Conservation (phyloP, 371 early-diverging fungal species). For the Paramicrosporidium saccamoebae region DNA sequence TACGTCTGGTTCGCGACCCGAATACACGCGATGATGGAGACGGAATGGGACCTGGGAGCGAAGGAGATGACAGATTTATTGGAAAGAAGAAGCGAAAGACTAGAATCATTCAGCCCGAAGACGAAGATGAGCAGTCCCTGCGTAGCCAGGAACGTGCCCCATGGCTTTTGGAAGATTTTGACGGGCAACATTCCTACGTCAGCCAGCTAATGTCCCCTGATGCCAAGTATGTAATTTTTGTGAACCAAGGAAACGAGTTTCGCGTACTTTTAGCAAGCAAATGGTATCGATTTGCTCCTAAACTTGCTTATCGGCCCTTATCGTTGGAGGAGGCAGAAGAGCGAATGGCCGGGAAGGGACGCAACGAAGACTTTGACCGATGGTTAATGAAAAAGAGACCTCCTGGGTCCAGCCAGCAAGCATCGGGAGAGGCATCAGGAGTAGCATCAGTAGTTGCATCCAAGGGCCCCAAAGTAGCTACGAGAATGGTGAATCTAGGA, state of each 20-base stretch:
- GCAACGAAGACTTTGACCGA: conserved; percentile 16
- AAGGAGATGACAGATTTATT: no score
- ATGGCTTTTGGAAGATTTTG: conserved; percentile 42
- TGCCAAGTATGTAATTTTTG: conserved; percentile 40
- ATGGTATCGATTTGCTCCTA: conserved; percentile 66
- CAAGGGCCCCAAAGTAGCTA: no score
- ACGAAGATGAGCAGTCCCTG: conserved; percentile 25
- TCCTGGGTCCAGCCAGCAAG: no score
- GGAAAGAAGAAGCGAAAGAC: no score
- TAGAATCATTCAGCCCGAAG: no score
- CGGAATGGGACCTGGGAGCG: no score
- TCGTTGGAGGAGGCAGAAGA: conserved; percentile 76
- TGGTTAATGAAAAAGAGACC: conserved; percentile 41
- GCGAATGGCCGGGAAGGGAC: conserved; percentile 20
- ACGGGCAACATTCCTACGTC: conserved; percentile 19
- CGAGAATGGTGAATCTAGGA: no score
- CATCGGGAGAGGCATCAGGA: no score
- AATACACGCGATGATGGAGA: no score
- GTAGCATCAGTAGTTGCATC: no score
- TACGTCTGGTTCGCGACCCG: no score
- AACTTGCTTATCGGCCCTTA: conserved; percentile 34
- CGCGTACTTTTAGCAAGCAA: conserved; percentile 47
- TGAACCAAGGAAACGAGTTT: conserved; percentile 38
- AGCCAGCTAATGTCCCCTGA: no score
- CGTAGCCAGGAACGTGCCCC: conserved; percentile 31